These are phyloP conservation scores for Bremia lactucae DNA, from an alignment of 352 stramenopile genomes.

Conservation along the genomic window DNA sequence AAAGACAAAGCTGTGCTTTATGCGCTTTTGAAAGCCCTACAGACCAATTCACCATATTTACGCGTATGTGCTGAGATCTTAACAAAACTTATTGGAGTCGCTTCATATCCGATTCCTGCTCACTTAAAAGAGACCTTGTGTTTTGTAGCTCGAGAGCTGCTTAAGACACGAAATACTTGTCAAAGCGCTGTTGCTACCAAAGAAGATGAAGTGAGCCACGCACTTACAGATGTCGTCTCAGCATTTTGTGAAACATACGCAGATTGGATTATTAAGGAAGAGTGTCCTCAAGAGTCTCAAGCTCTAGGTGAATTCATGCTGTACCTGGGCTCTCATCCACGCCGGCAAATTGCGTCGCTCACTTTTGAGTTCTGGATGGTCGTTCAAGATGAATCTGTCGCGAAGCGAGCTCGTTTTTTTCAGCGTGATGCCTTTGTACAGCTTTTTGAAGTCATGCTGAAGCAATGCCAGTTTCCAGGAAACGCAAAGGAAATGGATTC, in stretches of 20 bases:
- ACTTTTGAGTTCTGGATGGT: constrained; percentile 69
- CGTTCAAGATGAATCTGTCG: constrained; percentile 57
- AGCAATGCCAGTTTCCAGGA: constrained; percentile 42
- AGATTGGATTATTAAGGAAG: constrained; percentile 53
- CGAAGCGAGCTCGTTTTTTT: constrained; percentile 39
- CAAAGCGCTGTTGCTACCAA: constrained; percentile 37
- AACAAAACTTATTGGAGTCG: constrained; percentile 41
- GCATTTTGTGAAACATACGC: constrained; percentile 63
- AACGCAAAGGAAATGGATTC: constrained; percentile 41
- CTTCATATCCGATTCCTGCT: constrained; percentile 39
- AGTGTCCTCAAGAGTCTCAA: constrained; percentile 27
- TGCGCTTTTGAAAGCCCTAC: constrained; percentile 36
- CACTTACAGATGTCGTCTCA: constrained; percentile 46
- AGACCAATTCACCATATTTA: constrained; percentile 38
- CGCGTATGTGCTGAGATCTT: constrained; percentile 41
- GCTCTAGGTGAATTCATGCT: constrained; percentile 50
- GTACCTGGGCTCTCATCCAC: constrained; percentile 37
- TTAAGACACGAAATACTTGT: constrained; percentile 35
- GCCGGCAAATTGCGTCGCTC: constrained; percentile 60
- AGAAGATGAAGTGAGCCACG: constrained; percentile 50
- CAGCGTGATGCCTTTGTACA: constrained; percentile 41
- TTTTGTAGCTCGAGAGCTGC: constrained; percentile 29
- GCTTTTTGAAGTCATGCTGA: constrained; percentile 48
- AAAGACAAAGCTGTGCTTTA: constrained; percentile 32
- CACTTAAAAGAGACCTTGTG: constrained; percentile 35